Percentiles rank a stretch among this genome's conserved stretches.
phyloP scores from a whole-genome alignment of 768 basidiomycete species.

The Boletus vinaceobasis region DNA sequence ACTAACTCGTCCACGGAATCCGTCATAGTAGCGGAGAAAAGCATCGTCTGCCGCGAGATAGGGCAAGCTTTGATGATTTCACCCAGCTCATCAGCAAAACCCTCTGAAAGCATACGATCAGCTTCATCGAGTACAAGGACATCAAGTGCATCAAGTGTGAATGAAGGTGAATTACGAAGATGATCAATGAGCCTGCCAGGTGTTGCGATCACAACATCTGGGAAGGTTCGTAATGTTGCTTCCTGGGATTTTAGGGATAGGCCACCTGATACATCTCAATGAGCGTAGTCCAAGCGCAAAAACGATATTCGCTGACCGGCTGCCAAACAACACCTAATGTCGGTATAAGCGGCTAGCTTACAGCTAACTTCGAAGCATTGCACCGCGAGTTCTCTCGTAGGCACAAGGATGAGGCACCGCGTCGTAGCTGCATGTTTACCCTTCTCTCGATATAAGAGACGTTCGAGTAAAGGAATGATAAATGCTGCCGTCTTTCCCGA shows the following conservation, averaged over 20 bases:
- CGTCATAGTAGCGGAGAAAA: slow-evolving; percentile 99
- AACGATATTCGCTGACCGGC: slow-evolving; percentile 58
- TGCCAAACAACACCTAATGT: slow-evolving; percentile 86
- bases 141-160: slow-evolving; percentile 89
- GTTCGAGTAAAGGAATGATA: slow-evolving; percentile 90
- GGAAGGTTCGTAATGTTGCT: slow-evolving; percentile 73
- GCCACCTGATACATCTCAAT: slow-evolving; percentile 56
- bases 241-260: slow-evolving; percentile 93
- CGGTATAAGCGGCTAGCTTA: slow-evolving; percentile 81
- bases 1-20: slow-evolving; percentile 94
- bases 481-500: slow-evolving; percentile 99
- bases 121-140: slow-evolving; percentile 96
- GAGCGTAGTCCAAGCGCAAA: neutral
- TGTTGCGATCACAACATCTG: slow-evolving; percentile 94
- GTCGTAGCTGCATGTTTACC: slow-evolving; percentile 83
- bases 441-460: slow-evolving; percentile 87
- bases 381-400: slow-evolving; percentile 93
- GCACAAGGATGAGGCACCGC: slow-evolving; percentile 87
- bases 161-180: slow-evolving; percentile 90
- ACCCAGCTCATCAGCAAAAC: slow-evolving; percentile 89
- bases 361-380: slow-evolving; percentile 93
- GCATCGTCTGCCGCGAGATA: slow-evolving; percentile 88
- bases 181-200: slow-evolving; percentile 98
- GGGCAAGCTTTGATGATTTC: slow-evolving; percentile 95
- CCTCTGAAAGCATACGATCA: slow-evolving; percentile 94